Base-by-base conservation (phyloP, 208 protist species). In the Jaenimonas drosophilae region DNA sequence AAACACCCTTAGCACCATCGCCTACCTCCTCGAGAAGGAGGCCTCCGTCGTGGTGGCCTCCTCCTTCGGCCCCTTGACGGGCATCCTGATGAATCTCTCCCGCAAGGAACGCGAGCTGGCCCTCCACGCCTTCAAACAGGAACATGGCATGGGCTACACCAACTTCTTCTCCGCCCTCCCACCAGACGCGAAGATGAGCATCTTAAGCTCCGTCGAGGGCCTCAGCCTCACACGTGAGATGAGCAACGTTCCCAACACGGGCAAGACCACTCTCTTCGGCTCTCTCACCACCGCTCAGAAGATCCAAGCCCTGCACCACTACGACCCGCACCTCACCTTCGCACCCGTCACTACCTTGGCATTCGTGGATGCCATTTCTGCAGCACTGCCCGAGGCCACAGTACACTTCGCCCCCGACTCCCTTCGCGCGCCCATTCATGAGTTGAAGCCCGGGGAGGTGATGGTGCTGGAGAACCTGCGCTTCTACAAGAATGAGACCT, bases 391-490 rank as follows among this genome's bases (percentile, higher is more conserved):
- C 4, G 56, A 53, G n/a, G 49, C 66, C 39, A 65, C 17, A 23
- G 65, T 91, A 17, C 64, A 57, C 24, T 86, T 88, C 51, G 66
- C 76, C 0, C 47, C 48, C 4, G 76, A 86, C 57, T 76, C 62
- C 28, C 39, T 87, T 34, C 59, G 64, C 23, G 60, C 77, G 4
- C 67, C 69, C 3, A 27, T 76, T 24, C 47, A 54, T 21, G 31
- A 67, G 29, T 27, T 84, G 31, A 30, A 46, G 37, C 49, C 68
- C 0, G 73, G 76, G 12, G 54, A 76, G 14, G 65, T 91, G 23
- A 40, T 86, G 21, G 78, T 86, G 17, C 51, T 88, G 9, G 77
- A 88, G 57, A 86, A 88, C 59, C 50, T 88, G 31, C 74, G 72
- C 28, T 82, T 86, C 54, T 88, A 91, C 57, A 64, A 49, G n/a